A percentile compares a stretch with the other conserved stretches of the same genome.
These are phyloP conservation scores for Penicillium sp. DNA, from an alignment of 2,329 filamentous ascomycete genomes.

Conservation along the genomic window DNA sequence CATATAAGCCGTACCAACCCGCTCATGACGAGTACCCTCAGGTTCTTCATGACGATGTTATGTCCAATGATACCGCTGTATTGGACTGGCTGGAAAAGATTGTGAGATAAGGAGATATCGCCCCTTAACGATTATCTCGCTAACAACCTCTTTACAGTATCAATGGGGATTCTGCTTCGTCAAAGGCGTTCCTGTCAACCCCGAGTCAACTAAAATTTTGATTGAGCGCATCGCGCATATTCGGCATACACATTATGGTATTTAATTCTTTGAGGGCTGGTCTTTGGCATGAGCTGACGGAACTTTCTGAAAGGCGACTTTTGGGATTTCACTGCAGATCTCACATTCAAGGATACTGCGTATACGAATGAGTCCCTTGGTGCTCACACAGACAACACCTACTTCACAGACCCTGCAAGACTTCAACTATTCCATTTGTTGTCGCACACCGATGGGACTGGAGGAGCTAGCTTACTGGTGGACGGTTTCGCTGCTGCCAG, in stretches of 20 bases:
- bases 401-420: conserved; percentile 88
- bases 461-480: conserved; percentile 77
- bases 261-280: conserved; percentile 16
- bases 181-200: conserved; percentile 63
- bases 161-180: conserved; percentile 75
- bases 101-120: conserved; percentile 32
- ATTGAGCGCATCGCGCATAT: conserved; percentile 82
- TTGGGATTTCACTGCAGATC: conserved; percentile 85
- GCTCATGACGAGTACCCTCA: conserved; percentile 54
- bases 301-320: conserved; percentile 57
- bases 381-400: conserved; percentile 91
- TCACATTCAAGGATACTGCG: conserved; percentile 83
- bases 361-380: conserved; percentile 82
- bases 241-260: conserved; percentile 85
- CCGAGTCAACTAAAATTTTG: conserved; percentile 69
- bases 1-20: background rate
- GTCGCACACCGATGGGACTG: conserved; percentile 64
- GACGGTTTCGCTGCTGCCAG: conserved; percentile 77
- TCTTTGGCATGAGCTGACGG: too few species aligned
- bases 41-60: conserved; percentile 60
- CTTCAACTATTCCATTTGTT: conserved; percentile 91
- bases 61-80: conserved; percentile 57
- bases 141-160: too few species aligned
- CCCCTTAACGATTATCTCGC: background rate
- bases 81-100: conserved; percentile 64